Evolutionary conservation across 495 filamentous ascomycete genomes (phyloP).

Genomic region (Talaromyces adpressus): DNA sequence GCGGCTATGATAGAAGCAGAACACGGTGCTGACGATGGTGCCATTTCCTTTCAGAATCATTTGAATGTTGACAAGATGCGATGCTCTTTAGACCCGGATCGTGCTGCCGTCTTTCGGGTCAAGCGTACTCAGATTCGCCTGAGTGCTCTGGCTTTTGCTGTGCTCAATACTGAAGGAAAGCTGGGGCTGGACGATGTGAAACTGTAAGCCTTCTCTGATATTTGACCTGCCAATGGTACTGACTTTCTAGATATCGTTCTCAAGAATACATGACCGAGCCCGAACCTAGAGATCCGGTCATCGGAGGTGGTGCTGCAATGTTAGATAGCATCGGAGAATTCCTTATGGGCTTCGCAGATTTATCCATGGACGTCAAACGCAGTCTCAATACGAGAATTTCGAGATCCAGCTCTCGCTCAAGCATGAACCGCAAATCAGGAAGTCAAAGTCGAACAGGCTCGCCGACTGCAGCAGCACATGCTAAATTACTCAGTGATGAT

Average conservation of each 20-base stretch:
- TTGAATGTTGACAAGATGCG: slow-evolving; percentile 52
- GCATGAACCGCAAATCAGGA: not conserved
- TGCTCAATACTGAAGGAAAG: slow-evolving; percentile 53
- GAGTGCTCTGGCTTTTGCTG: slow-evolving; percentile 61
- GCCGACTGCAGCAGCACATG: not conserved
- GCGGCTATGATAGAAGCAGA: slow-evolving; percentile 57
- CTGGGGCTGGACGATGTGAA: slow-evolving; percentile 60
- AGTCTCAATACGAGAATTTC: not conserved
- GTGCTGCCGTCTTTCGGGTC: slow-evolving; percentile 64
- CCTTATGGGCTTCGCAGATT: slow-evolving; percentile 73
- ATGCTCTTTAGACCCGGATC: slow-evolving; percentile 57
- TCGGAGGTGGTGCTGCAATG: slow-evolving; percentile 64
- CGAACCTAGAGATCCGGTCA: slow-evolving; percentile 65
- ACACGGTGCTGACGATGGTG: slow-evolving; percentile 55
- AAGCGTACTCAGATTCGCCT: slow-evolving; percentile 55
- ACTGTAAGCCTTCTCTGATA: slow-evolving; percentile 41
- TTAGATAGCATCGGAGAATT: slow-evolving; percentile 69
- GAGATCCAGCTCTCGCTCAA: not conserved
- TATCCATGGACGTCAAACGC: slow-evolving; percentile 48
- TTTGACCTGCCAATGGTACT: not conserved
- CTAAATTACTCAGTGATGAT: not conserved
- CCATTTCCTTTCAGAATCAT: slow-evolving; percentile 62
- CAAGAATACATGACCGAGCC: slow-evolving; percentile 66
- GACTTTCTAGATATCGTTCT: slow-evolving; percentile 47
- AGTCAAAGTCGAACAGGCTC: slow-evolving; percentile 4